Percentiles rank a stretch among this genome's conserved stretches.
Evolutionary conservation across 805 yeast genomes (phyloP).

Genomic region (Aciculoconidium aculeatum): DNA sequence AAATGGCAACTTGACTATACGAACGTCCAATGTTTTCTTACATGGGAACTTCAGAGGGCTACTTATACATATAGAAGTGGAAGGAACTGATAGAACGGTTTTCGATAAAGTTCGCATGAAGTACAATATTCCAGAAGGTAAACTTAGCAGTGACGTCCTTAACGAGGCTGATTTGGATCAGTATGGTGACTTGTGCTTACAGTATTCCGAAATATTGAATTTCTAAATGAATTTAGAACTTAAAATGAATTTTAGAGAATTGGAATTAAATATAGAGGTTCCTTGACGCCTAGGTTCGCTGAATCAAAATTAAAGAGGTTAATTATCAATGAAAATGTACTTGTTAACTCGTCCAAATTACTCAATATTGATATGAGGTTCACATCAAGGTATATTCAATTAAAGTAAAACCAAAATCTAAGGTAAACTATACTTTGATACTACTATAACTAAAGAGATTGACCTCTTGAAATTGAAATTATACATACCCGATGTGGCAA

Average conservation of each 20-base stretch:
- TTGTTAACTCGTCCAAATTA: too few species aligned
- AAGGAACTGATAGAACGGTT: slow-evolving; percentile 7
- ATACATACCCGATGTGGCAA: too few species aligned
- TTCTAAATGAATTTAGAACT: slow-evolving; percentile 17
- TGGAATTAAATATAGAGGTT: too few species aligned
- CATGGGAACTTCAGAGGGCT: slow-evolving; percentile 74
- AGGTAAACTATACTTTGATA: too few species aligned
- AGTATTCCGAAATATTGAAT: slow-evolving; percentile 36
- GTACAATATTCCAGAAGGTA: slow-evolving; percentile 37
- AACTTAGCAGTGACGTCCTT: slow-evolving; percentile 26
- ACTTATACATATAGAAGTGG: slow-evolving; percentile 51
- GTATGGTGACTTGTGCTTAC: slow-evolving; percentile 37
- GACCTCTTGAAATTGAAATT: too few species aligned
- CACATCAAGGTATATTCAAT: too few species aligned
- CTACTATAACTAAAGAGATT: too few species aligned
- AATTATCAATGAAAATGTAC: too few species aligned
- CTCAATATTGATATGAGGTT: too few species aligned
- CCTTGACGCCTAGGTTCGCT: too few species aligned
- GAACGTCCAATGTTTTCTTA: slow-evolving; percentile 66
- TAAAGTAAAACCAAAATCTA: too few species aligned
- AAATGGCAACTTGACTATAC: slow-evolving; percentile 45
- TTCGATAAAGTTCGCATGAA: slow-evolving; percentile 23
- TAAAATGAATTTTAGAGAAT: neutral
- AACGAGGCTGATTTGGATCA: slow-evolving; percentile 20
- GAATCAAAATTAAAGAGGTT: too few species aligned